Conservation (phyloP, 1,284 basidiomycete species). For the Fereydounia khargensis region DNA sequence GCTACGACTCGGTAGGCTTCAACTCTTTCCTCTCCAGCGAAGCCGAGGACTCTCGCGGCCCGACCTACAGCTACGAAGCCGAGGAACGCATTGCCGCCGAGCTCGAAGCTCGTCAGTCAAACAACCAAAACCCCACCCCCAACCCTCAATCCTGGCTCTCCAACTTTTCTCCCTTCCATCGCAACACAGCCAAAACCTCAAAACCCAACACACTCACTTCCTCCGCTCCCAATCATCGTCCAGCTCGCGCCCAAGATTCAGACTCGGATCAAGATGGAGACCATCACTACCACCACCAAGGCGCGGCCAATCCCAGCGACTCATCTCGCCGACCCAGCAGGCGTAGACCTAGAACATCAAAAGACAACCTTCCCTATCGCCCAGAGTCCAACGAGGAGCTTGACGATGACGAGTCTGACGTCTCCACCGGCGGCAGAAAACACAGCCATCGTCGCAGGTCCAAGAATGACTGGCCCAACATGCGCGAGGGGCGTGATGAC, state of each 20-base stretch:
- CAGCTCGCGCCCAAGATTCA: too few relatives aligned
- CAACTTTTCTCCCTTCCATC: too few relatives aligned
- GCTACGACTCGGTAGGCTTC: background rate
- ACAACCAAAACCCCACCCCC: background rate
- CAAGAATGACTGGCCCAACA: background rate
- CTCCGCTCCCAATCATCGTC: too few relatives aligned
- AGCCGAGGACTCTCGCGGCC: constrained; percentile 1
- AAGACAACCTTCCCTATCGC: background rate
- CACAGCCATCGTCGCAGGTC: constrained; percentile 1
- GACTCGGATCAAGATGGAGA: too few relatives aligned
- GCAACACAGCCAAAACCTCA: too few relatives aligned
- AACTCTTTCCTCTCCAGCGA: constrained; percentile 5
- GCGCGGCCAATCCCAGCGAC: background rate
- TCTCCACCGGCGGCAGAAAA: background rate
- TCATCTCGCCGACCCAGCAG: background rate
- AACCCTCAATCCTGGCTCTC: background rate
- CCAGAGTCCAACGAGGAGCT: background rate
- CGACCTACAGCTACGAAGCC: background rate
- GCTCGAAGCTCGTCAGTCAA: background rate
- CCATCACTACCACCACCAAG: too few relatives aligned
- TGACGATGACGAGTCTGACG: constrained; percentile 2
- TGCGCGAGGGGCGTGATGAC: constrained; percentile 5
- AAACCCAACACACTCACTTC: too few relatives aligned
- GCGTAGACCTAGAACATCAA: background rate
- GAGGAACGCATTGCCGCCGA: background rate